A percentile compares a stretch with the other conserved stretches of the same genome.
These are phyloP conservation scores for Cladophialophora psammophila DNA, from an alignment of 2,329 filamentous ascomycete genomes.

Conservation along the genomic window DNA sequence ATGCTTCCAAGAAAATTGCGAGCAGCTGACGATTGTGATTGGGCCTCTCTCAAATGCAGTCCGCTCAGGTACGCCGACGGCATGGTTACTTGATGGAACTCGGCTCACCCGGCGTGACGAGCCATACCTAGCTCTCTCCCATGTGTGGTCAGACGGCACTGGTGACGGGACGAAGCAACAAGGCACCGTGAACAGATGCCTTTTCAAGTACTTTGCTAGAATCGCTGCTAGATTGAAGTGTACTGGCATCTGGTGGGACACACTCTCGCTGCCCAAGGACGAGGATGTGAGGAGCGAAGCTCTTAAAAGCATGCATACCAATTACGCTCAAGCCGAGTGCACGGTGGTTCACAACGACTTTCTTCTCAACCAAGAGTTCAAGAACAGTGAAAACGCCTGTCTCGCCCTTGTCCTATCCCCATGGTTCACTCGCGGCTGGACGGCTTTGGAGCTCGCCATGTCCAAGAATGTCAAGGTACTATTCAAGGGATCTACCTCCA, in stretches of 20 bases:
- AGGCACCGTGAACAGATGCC: conserved; percentile 14
- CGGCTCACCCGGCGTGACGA: no score
- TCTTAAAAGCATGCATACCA: conserved; percentile 5
- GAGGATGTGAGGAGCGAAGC: not conserved
- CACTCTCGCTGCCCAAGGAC: conserved; percentile 10
- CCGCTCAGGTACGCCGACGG: no score
- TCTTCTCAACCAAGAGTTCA: conserved; percentile 5
- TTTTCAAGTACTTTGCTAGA: conserved; percentile 6
- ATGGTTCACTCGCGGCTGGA: conserved; percentile 21
- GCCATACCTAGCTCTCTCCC: no score
- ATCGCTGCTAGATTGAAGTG: conserved; percentile 6
- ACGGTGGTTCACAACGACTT: conserved; percentile 19
- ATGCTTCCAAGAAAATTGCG: no score
- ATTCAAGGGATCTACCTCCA: conserved; percentile 1
- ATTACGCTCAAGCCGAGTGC: conserved; percentile 7
- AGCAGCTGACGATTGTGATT: no score
- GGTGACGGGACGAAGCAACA: not conserved
- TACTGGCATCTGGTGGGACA: conserved; percentile 18
- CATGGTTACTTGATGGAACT: no score
- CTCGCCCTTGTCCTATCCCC: conserved; percentile 12
- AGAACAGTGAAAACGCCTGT: conserved; percentile 12
- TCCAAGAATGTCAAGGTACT: conserved; percentile 16
- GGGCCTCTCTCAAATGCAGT: no score
- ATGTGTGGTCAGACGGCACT: conserved; percentile 25
- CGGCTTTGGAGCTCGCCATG: conserved; percentile 8